Evolutionary conservation across 2,329 filamentous ascomycete genomes (phyloP).

Genomic region (Aspergillus nomiae): DNA sequence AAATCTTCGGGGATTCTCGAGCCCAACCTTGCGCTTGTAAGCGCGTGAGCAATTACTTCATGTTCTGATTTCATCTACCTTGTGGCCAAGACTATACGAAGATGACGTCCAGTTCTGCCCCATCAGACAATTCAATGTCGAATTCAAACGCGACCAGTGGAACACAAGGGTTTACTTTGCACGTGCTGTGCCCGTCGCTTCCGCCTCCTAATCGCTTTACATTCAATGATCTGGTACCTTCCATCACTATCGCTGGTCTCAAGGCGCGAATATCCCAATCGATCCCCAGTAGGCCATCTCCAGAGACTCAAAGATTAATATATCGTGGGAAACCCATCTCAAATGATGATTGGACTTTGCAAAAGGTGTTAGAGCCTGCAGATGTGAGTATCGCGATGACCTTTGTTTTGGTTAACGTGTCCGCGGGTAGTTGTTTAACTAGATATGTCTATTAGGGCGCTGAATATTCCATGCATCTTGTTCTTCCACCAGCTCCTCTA

Average conservation of each 20-base stretch:
- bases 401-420: background rate
- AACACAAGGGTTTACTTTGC: conserved; percentile 30
- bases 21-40: background rate
- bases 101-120: conserved; percentile 11
- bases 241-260: conserved; percentile 54
- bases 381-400: conserved; percentile 43
- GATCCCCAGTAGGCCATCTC: conserved; percentile 49
- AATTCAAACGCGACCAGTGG: background rate
- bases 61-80: background rate
- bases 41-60: background rate
- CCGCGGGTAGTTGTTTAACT: conserved; percentile 5
- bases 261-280: conserved; percentile 54
- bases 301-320: conserved; percentile 58
- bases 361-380: conserved; percentile 52
- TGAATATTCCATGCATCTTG: conserved; percentile 43
- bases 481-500: conserved; percentile 41
- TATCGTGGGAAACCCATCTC: conserved; percentile 58
- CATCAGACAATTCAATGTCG: conserved; percentile 4
- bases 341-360: conserved; percentile 52
- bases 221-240: conserved; percentile 38
- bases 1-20: background rate
- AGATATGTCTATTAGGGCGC: conserved; percentile 19
- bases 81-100: background rate
- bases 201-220: conserved; percentile 40
- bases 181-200: conserved; percentile 45